Conservation (phyloP, 108 stramenopile species). For the Stephanodiscus minutulus region DNA sequence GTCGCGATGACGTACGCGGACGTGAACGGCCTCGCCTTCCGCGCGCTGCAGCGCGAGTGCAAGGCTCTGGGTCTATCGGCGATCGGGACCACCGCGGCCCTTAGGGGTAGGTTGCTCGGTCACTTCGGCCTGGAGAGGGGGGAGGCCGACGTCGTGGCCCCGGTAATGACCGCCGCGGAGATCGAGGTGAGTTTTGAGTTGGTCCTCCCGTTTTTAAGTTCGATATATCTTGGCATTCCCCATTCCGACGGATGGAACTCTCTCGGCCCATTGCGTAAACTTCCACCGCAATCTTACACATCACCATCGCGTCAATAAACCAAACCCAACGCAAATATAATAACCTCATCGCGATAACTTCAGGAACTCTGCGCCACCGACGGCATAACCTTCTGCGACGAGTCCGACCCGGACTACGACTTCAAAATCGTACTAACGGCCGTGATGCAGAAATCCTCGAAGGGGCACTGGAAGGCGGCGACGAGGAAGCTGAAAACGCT, state of each 20-base stretch:
- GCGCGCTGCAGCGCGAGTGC: constrained; percentile 68
- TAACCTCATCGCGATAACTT: background rate
- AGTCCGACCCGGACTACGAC: constrained; percentile 76
- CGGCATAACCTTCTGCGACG: constrained; percentile 69
- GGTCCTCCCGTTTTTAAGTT: background rate
- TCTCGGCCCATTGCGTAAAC: background rate
- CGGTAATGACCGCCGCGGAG: constrained; percentile 26
- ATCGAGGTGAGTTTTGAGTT: constrained; percentile 29
- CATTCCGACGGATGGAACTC: background rate
- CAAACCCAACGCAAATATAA: background rate
- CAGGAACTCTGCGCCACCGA: constrained; percentile 54
- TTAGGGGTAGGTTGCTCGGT: constrained; percentile 62
- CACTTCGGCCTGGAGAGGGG: constrained; percentile 40
- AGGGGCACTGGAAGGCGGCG: constrained; percentile 85
- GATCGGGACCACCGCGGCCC: constrained; percentile 64
- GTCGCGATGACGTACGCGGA: constrained; percentile 25
- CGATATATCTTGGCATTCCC: no score
- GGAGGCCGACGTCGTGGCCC: constrained; percentile 25
- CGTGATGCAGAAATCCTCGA: constrained; percentile 56
- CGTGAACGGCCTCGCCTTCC: constrained; percentile 61
- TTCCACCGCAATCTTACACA: background rate
- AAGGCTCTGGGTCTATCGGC: constrained; percentile 57
- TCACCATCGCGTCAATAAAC: background rate
- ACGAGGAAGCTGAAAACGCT: constrained; percentile 76
- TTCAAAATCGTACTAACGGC: constrained; percentile 65